Evolutionary conservation across 202 grass and related monocot species (phyloP).

Genomic region (Schoenoplectus triqueter): DNA sequence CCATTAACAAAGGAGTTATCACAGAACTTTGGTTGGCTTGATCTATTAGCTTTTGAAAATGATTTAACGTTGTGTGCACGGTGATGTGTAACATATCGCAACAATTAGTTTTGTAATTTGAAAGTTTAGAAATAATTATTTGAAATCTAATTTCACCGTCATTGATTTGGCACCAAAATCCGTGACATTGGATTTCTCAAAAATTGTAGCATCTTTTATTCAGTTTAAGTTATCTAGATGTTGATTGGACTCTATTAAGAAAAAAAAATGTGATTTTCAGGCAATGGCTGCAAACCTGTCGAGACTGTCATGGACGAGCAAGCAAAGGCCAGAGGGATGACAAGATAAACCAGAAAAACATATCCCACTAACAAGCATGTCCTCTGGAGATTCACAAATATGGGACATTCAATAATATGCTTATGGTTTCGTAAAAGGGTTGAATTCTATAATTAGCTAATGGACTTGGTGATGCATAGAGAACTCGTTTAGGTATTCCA

Average conservation of each 20-base stretch:
- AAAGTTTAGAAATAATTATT: not conserved
- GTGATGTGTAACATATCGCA: not conserved
- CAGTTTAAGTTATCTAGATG: not conserved
- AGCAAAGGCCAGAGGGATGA: no score
- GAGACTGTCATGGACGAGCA: not conserved
- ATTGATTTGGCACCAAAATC: not conserved
- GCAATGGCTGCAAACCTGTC: not conserved
- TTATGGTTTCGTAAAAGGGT: not conserved
- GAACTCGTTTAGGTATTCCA: not conserved
- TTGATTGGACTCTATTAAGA: not conserved
- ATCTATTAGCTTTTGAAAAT: not conserved
- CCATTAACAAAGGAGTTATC: not conserved
- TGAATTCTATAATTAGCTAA: not conserved
- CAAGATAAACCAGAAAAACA: not conserved
- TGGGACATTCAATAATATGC: not conserved
- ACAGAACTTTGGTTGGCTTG: not conserved
- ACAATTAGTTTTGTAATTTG: not conserved
- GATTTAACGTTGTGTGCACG: not conserved
- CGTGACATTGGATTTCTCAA: no score
- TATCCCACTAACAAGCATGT: not conserved
- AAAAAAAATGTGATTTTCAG: not conserved
- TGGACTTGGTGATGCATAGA: not conserved
- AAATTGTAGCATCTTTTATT: not conserved
- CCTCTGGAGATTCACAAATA: not conserved
- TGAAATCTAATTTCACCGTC: not conserved